phyloP scores from a whole-genome alignment of 2,329 filamentous ascomycete genomes.

The Chaetomiaceae sp. region DNA sequence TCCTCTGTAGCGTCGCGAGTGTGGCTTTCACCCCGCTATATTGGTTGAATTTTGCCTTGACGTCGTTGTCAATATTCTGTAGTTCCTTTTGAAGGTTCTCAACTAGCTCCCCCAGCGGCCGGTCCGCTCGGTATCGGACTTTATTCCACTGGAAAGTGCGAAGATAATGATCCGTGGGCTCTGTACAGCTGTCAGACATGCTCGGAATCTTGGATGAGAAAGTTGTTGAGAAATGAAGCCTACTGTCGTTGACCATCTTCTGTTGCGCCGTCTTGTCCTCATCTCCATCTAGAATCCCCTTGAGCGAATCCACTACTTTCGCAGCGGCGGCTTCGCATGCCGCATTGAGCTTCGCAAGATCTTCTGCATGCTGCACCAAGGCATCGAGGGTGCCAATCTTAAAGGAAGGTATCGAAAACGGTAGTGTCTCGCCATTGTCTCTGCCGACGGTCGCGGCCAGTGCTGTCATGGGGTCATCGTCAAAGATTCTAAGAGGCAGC shows the following conservation, averaged over 20 bases:
- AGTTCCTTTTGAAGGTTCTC: conserved; percentile 91
- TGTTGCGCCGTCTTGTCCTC: conserved; percentile 78
- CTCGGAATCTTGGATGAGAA: background rate
- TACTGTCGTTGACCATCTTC: conserved; percentile 93
- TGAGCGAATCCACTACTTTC: conserved; percentile 84
- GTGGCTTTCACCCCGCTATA: conserved; percentile 90
- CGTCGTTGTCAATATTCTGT: conserved; percentile 87
- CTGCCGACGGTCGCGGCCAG: conserved; percentile 66
- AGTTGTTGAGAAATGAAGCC: conserved; percentile 31
- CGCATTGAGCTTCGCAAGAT: conserved; percentile 80
- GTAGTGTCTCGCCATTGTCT: conserved; percentile 70
- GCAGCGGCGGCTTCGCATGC: conserved; percentile 76
- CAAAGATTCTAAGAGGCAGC: conserved; percentile 80
- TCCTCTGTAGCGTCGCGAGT: conserved; percentile 74
- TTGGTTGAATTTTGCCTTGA: conserved; percentile 89
- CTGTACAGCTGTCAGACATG: conserved; percentile 44
- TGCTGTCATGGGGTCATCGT: conserved; percentile 76
- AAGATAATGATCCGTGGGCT: conserved; percentile 93
- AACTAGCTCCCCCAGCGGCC: conserved; percentile 80
- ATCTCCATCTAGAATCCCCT: conserved; percentile 76
- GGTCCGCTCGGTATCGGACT: conserved; percentile 92
- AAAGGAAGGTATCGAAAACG: conserved; percentile 85
- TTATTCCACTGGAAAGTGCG: conserved; percentile 93
- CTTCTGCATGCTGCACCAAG: conserved; percentile 92
- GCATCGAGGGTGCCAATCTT: conserved; percentile 97